A percentile compares a stretch with the other conserved stretches of the same genome.
Evolutionary conservation across 1,284 basidiomycete species (phyloP).

Genomic region (Prillingera fragicola): DNA sequence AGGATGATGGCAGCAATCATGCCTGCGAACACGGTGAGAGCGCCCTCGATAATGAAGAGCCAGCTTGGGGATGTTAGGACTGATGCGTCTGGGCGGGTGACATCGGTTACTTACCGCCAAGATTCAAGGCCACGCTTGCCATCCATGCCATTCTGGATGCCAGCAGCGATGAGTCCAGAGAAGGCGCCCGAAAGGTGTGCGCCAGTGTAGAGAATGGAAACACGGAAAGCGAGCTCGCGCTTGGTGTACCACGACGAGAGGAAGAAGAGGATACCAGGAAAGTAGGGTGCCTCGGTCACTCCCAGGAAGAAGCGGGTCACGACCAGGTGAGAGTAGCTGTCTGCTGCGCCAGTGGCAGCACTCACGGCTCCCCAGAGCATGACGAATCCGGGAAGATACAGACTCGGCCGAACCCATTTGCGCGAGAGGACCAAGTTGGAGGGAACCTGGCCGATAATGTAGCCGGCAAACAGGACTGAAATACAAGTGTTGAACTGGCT

Average conservation of each 20-base stretch:
- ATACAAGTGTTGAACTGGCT: constrained; percentile 37
- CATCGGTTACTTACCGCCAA: too few species aligned
- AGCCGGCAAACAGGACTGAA: constrained; percentile 43
- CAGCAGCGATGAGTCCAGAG: constrained; percentile 31
- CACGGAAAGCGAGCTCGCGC: constrained; percentile 18
- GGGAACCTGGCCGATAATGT: constrained; percentile 40
- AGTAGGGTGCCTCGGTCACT: constrained; percentile 32
- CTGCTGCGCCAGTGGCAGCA: constrained; percentile 9
- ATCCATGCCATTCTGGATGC: constrained; percentile 19
- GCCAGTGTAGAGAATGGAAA: constrained; percentile 25
- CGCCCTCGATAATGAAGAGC: constrained; percentile 23
- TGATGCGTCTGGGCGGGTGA: too few species aligned
- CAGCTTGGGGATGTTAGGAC: constrained; percentile 13
- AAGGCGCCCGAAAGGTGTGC: constrained; percentile 28
- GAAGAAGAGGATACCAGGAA: constrained; percentile 24
- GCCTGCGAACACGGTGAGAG: constrained; percentile 12
- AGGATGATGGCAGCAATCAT: constrained; percentile 11
- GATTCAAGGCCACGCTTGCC: constrained; percentile 13
- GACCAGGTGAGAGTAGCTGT: constrained; percentile 14
- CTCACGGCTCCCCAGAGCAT: constrained; percentile 15
- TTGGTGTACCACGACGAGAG: constrained; percentile 26
- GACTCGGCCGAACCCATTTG: constrained; percentile 9
- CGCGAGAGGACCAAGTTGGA: constrained; percentile 29
- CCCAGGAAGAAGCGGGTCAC: constrained; percentile 35
- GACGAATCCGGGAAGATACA: constrained; percentile 19